Base-by-base conservation (phyloP, 179 eudicot species). In the Nepenthes alata region DNA sequence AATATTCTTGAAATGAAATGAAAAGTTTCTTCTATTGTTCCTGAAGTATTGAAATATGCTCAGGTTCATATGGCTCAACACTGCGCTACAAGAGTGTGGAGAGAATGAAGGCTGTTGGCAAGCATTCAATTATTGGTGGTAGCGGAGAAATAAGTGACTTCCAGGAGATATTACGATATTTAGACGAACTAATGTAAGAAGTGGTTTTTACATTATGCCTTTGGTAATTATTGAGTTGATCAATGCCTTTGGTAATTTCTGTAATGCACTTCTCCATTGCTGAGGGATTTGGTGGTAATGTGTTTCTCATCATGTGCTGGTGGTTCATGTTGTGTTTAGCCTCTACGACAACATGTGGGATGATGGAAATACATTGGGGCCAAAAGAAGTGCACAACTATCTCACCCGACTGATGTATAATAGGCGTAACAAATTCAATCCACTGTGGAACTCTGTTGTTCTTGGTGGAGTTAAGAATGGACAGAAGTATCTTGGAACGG, bases 31-130 rank as follows among this genome's bases (percentile, higher is more conserved):
- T 25, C 25, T 59, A 37, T 8, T 49, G 2, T 53, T 35, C 72
- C 39, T 6, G 54, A 68, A 50, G 0, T 49, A 41, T 66, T 41
- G 39, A 56, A 55, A 47, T 25, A 34, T 56, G 41, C 58, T 48
- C 81, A 93, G 97, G 94, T 67, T 93, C 98, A 37, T 93, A 93
- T 68, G 97, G 95, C n/a, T 90, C 97, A 57, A 93, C 98, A 52
- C 13, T 93, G 34, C 93, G 98, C 47, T 89, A 93, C 85, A 93
- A 93, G 78, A 85, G 87, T 72, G 84, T 90, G 75, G 95, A 93
- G 76, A 73, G 98, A 56, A 35, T 93, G 75, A 89, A 93, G 85
- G 64, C 77, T 54, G 81, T 87, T 69, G 98, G 97, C 4, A 90
- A 85, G 63, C 98, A 93, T 72, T 86, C 95, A 41, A 83, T 93